Conservation (phyloP, 2,329 filamentous ascomycete genomes). For the Apiospora aurea region DNA sequence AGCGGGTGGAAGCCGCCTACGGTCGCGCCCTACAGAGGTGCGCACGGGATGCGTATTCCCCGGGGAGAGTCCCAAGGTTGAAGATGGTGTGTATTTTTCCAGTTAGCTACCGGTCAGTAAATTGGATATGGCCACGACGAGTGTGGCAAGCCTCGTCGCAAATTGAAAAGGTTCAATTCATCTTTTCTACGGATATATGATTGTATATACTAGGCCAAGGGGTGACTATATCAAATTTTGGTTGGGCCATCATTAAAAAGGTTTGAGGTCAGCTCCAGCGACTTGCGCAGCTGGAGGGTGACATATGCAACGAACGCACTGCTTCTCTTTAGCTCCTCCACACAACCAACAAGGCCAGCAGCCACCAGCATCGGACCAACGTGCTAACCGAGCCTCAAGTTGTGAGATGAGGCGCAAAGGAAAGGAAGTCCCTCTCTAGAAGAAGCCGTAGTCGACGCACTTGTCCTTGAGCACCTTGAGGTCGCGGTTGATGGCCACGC, state of each 20-base stretch:
- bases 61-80: slow-evolving; percentile 36
- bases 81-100: background rate
- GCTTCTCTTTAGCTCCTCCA: background rate
- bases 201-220: background rate
- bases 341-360: background rate
- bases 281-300: too few relatives aligned
- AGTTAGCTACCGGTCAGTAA: background rate
- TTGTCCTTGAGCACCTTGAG: slow-evolving; percentile 20
- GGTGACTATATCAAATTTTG: background rate
- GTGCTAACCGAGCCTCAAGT: too few relatives aligned
- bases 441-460: background rate
- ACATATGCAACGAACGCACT: background rate
- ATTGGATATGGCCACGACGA: background rate
- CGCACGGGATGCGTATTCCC: slow-evolving; percentile 65
- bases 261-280: too few relatives aligned
- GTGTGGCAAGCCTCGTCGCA: background rate
- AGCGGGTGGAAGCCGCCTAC: slow-evolving; percentile 68
- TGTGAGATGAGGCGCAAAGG: background rate
- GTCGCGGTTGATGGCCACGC: background rate
- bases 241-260: background rate
- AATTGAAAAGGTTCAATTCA: too few relatives aligned
- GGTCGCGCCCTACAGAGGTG: slow-evolving; percentile 66
- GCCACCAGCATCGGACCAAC: background rate
- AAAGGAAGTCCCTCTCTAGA: background rate
- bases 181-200: background rate